phyloP scores from a whole-genome alignment of 2,329 filamentous ascomycete genomes.

The Lachnum nothofagi region DNA sequence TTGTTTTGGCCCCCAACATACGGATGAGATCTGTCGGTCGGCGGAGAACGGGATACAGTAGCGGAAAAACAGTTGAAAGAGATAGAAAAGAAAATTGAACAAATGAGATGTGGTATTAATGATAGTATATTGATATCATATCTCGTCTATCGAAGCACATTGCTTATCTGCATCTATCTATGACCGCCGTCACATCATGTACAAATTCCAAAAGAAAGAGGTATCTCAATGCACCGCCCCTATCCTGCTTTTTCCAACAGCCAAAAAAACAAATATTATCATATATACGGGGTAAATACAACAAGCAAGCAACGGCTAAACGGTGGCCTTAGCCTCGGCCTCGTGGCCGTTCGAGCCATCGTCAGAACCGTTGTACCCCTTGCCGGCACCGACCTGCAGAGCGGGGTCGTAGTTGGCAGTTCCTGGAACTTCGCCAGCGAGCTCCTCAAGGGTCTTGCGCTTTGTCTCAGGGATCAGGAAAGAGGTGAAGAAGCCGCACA shows the following conservation, averaged over 20 bases:
- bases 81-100: too few species aligned
- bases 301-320: not conserved
- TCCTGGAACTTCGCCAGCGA: conserved; percentile 52
- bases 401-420: conserved; percentile 14
- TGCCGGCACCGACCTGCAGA: not conserved
- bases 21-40: too few species aligned
- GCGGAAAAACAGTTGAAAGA: too few species aligned
- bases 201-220: not conserved
- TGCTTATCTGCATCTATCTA: not conserved
- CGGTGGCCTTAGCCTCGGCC: not conserved
- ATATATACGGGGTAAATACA: not conserved
- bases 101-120: not conserved
- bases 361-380: conserved; percentile 1
- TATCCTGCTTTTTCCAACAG: not conserved
- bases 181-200: not conserved
- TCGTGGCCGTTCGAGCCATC: not conserved
- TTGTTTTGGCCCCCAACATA: too few species aligned
- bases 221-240: not conserved
- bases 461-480: conserved; percentile 74
- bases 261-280: not conserved
- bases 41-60: too few species aligned
- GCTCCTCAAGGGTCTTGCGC: conserved; percentile 65
- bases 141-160: not conserved
- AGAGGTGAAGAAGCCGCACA: conserved; percentile 62
- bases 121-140: not conserved